Evolutionary conservation across 371 early-diverging fungal genomes (phyloP).

Genomic region (Circinella minor): DNA sequence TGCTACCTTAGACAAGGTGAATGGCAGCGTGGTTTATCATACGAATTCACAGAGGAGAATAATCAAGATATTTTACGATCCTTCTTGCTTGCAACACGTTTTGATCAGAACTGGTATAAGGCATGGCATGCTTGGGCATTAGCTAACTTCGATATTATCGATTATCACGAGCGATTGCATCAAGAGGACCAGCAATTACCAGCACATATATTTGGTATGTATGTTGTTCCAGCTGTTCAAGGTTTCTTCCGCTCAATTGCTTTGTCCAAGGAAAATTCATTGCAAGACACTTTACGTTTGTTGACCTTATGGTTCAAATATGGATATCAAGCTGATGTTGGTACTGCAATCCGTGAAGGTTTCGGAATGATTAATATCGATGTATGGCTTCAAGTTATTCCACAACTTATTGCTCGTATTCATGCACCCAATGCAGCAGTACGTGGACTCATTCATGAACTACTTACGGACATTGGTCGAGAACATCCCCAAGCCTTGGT

Average conservation of each 20-base stretch:
- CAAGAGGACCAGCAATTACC: constrained; percentile 49
- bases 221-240: constrained; percentile 72
- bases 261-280: constrained; percentile 86
- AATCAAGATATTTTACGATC: constrained; percentile 85
- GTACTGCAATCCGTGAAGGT: constrained; percentile 85
- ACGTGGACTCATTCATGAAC: constrained; percentile 85
- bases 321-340: constrained; percentile 88
- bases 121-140: constrained; percentile 99
- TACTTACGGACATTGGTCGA: constrained; percentile 92
- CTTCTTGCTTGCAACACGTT: constrained; percentile 87
- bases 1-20: constrained; percentile 94
- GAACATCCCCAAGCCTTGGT: constrained; percentile 97
- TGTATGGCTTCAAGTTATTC: constrained; percentile 98
- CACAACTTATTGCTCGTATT: constrained; percentile 97
- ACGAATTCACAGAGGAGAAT: constrained; percentile 74
- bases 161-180: constrained; percentile 70
- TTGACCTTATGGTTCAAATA: constrained; percentile 98
- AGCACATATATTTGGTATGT: constrained; percentile 58
- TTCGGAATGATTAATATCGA: constrained; percentile 92
- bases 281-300: constrained; percentile 95
- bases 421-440: constrained; percentile 86
- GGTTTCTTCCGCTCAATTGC: constrained; percentile 97
- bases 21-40: constrained; percentile 87
- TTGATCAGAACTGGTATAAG: constrained; percentile 96
- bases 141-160: constrained; percentile 91